These are phyloP conservation scores for Penicillium aurantiogriseum DNA, from an alignment of 2,329 filamentous ascomycete genomes.

Conservation along the genomic window DNA sequence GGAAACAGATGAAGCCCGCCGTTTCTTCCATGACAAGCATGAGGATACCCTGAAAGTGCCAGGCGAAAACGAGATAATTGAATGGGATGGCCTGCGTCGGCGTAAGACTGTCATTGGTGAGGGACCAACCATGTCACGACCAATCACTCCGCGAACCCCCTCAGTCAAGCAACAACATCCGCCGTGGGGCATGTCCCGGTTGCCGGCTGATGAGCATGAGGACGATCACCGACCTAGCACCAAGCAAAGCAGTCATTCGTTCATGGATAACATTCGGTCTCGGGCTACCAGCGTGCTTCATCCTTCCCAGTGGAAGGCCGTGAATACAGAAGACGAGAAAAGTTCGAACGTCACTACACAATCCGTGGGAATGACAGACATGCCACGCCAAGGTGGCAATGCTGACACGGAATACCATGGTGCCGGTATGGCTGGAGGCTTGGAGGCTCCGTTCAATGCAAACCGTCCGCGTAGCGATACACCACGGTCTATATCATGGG, in stretches of 20 bases:
- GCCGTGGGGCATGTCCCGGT: conserved; percentile 82
- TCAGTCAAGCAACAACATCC: conserved; percentile 60
- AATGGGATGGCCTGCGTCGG: conserved; percentile 88
- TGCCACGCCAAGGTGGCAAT: conserved; percentile 52
- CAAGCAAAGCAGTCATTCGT: conserved; percentile 33
- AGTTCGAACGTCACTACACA: conserved; percentile 51
- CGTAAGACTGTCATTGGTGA: conserved; percentile 59
- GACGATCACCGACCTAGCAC: conserved; percentile 33
- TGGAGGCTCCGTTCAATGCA: conserved; percentile 26
- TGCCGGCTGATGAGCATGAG: conserved; percentile 66
- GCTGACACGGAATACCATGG: conserved; percentile 43
- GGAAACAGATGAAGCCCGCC: conserved; percentile 75
- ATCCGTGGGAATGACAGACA: conserved; percentile 63
- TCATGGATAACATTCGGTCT: conserved; percentile 40
- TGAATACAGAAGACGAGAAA: conserved; percentile 33
- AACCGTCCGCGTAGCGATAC: conserved; percentile 36
- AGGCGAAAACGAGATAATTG: conserved; percentile 73
- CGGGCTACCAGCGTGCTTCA: conserved; percentile 40
- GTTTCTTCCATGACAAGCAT: conserved; percentile 74
- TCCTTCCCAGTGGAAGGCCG: conserved; percentile 36
- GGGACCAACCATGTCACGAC: conserved; percentile 41
- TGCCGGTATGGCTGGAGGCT: conserved; percentile 16
- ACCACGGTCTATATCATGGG: conserved; percentile 41
- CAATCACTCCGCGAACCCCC: conserved; percentile 39
- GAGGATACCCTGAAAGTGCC: conserved; percentile 71